Evolutionary conservation across 1,284 basidiomycete species (phyloP).

Genomic region (Pseudozyma pruni): DNA sequence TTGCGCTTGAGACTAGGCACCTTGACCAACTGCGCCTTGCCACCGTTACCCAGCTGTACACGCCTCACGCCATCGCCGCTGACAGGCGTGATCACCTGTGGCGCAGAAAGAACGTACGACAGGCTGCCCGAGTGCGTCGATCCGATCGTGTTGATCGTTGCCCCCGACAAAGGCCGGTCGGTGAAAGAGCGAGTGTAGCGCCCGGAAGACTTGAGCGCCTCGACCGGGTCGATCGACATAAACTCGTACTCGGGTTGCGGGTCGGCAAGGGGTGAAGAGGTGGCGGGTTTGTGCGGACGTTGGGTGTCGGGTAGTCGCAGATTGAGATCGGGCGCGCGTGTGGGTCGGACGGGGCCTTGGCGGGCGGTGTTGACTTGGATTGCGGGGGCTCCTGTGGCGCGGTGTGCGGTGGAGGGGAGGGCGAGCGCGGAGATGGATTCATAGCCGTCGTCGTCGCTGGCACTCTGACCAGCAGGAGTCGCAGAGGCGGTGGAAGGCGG

Average conservation of each 20-base stretch:
- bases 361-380: slow-evolving; percentile 29
- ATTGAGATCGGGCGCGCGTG: slow-evolving; percentile 49
- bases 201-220: slow-evolving; percentile 13
- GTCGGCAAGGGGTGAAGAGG: slow-evolving; percentile 23
- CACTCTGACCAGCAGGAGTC: neutral
- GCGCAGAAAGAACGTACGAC: slow-evolving; percentile 43
- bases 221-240: slow-evolving; percentile 50
- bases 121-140: slow-evolving; percentile 23
- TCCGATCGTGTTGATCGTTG: slow-evolving; percentile 39
- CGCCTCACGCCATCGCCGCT: slow-evolving; percentile 28
- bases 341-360: slow-evolving; percentile 32
- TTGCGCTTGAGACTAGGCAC: slow-evolving; percentile 28
- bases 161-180: slow-evolving; percentile 24
- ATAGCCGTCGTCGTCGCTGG: neutral
- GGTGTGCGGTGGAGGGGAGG: slow-evolving; percentile 31
- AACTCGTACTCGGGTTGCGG: slow-evolving; percentile 21
- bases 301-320: slow-evolving; percentile 33
- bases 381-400: slow-evolving; percentile 23
- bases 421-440: slow-evolving; percentile 9
- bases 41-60: slow-evolving; percentile 41
- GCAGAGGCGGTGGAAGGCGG: slow-evolving; percentile 6
- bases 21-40: slow-evolving; percentile 44
- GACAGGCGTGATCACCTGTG: slow-evolving; percentile 48
- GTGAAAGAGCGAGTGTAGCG: slow-evolving; percentile 14
- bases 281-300: slow-evolving; percentile 5